A percentile compares a stretch with the other conserved stretches of the same genome.
phyloP scores from a whole-genome alignment of 2,329 filamentous ascomycete genomes.

The Dothidotthia symphoricarpi region DNA sequence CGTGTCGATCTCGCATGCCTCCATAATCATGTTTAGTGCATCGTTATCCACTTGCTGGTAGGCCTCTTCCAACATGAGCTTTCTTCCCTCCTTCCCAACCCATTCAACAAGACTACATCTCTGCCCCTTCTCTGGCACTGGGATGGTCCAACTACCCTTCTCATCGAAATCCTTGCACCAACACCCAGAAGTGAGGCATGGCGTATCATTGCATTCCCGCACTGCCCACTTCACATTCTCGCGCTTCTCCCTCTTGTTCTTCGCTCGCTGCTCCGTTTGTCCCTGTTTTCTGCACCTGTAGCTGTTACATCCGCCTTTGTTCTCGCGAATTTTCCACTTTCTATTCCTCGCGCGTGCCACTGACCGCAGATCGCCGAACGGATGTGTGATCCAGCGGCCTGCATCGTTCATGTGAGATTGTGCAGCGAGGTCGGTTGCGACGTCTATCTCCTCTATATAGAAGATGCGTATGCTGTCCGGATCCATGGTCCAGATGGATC shows the following conservation, averaged over 20 bases:
- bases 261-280: background rate
- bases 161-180: slow-evolving; percentile 1
- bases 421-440: slow-evolving; percentile 1
- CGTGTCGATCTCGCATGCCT: too few relatives aligned
- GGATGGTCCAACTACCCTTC: too few relatives aligned
- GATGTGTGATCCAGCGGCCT: slow-evolving; percentile 4
- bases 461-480: too few relatives aligned
- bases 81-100: slow-evolving; percentile 1
- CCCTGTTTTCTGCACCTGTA: background rate
- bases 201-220: background rate
- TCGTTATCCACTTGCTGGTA: too few relatives aligned
- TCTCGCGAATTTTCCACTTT: background rate
- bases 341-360: slow-evolving; percentile 2
- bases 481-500: too few relatives aligned
- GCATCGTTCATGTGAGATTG: slow-evolving; percentile 6
- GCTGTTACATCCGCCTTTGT: background rate
- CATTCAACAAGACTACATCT: slow-evolving; percentile 2
- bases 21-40: background rate
- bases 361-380: slow-evolving; percentile 7
- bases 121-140: slow-evolving; percentile 2
- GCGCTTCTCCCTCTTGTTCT: slow-evolving; percentile 1
- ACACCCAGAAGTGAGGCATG: background rate
- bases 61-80: background rate
- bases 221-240: background rate
- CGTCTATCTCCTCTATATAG: too few relatives aligned